Percentiles rank a stretch among this genome's conserved stretches.
Evolutionary conservation across 805 yeast genomes (phyloP).

Genomic region (Cyberlindnera mrakii): DNA sequence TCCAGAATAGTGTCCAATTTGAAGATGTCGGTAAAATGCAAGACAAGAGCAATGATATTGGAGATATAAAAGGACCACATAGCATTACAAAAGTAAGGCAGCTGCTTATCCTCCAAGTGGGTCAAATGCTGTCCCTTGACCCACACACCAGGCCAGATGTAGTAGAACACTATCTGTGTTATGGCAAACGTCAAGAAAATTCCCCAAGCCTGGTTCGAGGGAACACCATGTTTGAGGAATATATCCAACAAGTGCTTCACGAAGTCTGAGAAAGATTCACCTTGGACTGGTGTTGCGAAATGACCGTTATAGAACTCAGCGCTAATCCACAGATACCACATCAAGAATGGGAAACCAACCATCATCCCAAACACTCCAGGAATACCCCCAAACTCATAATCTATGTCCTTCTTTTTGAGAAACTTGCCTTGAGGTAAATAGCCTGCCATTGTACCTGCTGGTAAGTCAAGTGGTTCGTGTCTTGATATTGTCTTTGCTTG

Average conservation of each 20-base stretch:
- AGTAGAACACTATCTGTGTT: slow-evolving; percentile 68
- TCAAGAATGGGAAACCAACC: slow-evolving; percentile 83
- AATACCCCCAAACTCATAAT: slow-evolving; percentile 92
- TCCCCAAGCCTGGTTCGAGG: slow-evolving; percentile 55
- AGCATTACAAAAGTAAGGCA: slow-evolving; percentile 93
- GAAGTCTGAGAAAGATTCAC: slow-evolving; percentile 42
- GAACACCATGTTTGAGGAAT: slow-evolving; percentile 49
- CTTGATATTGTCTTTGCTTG: too few species aligned
- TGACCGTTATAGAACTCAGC: slow-evolving; percentile 73
- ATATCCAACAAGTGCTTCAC: slow-evolving; percentile 36
- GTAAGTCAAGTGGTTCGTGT: too few species aligned
- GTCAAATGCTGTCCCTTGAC: slow-evolving; percentile 90
- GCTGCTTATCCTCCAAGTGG: slow-evolving; percentile 72
- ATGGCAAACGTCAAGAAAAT: slow-evolving; percentile 66
- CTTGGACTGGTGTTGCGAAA: slow-evolving; percentile 60
- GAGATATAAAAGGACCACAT: slow-evolving; percentile 75
- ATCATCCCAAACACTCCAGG: slow-evolving; percentile 87
- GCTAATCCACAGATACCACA: slow-evolving; percentile 96
- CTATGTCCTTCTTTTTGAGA: slow-evolving; percentile 46
- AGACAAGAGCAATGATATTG: slow-evolving; percentile 45
- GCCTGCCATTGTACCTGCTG: too few species aligned
- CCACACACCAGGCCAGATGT: slow-evolving; percentile 88
- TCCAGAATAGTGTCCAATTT: slow-evolving; percentile 71
- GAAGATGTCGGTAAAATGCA: slow-evolving; percentile 74
- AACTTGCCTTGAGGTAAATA: too few species aligned